Evolutionary conservation across 2,329 filamentous ascomycete species (phyloP).

Genomic region (Colletotrichum lini): DNA sequence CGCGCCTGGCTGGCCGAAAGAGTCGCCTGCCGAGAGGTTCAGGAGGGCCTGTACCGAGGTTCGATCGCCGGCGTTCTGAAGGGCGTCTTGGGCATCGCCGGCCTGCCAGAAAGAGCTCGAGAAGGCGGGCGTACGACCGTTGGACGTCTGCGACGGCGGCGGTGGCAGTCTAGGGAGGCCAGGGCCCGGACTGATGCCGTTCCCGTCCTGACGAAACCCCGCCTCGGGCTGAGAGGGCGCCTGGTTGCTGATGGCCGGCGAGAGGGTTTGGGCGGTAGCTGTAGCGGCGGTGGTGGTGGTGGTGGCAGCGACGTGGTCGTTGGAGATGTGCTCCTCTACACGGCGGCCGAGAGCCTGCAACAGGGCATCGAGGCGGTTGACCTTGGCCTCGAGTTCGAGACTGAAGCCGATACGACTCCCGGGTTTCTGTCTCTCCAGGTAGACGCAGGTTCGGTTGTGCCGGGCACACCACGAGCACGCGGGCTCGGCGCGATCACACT

Average conservation of each 20-base stretch:
- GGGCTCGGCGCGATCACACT: constrained; percentile 68
- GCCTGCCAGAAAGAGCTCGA: constrained; percentile 52
- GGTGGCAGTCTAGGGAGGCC: constrained; percentile 44
- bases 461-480: constrained; percentile 81
- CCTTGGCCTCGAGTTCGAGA: constrained; percentile 71
- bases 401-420: constrained; percentile 75
- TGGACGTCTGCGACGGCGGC: constrained; percentile 44
- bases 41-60: constrained; percentile 44
- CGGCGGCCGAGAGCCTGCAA: constrained; percentile 59
- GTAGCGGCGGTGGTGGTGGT: too few species aligned
- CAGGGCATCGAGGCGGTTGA: constrained; percentile 65
- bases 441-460: constrained; percentile 77
- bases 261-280: constrained; percentile 44
- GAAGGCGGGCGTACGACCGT: constrained; percentile 58
- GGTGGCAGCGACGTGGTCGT: constrained; percentile 47
- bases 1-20: constrained; percentile 32
- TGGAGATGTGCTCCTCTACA: constrained; percentile 59
- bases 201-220: constrained; percentile 44
- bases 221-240: constrained; percentile 50
- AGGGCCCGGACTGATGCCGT: constrained; percentile 44
- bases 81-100: constrained; percentile 50
- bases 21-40: constrained; percentile 40
- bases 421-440: constrained; percentile 79
- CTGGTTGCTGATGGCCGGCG: constrained; percentile 56
- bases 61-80: constrained; percentile 39